Conservation (phyloP, 805 yeast species). For the Priceomyces haplophilus region DNA sequence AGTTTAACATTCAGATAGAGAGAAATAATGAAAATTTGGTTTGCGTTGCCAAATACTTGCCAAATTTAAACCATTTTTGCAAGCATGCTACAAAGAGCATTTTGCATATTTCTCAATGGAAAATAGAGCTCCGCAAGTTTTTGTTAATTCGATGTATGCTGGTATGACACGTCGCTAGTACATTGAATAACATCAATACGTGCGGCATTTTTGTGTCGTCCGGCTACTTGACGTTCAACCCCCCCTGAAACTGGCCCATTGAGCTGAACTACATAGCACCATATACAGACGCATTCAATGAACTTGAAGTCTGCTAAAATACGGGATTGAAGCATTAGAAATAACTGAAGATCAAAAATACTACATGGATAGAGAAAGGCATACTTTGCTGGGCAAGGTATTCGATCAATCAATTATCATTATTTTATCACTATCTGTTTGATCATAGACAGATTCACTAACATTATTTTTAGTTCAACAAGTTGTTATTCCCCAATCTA, state of each 20-base stretch:
- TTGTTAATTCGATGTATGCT: neutral
- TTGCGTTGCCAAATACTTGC: neutral
- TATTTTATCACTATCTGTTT: conserved; percentile 1
- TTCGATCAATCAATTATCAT: neutral
- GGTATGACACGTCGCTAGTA: neutral
- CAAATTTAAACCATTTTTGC: neutral
- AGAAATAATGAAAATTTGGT: conserved; percentile 1
- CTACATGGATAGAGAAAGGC: too few species aligned
- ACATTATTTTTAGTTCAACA: conserved; percentile 71
- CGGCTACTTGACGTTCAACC: too few species aligned
- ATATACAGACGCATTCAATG: too few species aligned
- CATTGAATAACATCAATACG: neutral
- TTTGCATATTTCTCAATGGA: neutral
- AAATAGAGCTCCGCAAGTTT: neutral
- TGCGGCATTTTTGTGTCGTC: too few species aligned
- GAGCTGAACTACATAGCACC: too few species aligned
- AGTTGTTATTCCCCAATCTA: conserved; percentile 96
- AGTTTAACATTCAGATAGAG: conserved; percentile 4
- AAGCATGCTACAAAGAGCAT: neutral
- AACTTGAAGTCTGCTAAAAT: too few species aligned
- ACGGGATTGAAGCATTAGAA: too few species aligned
- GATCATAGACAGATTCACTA: conserved; percentile 16
- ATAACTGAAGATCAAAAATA: too few species aligned
- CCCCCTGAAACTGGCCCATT: too few species aligned
- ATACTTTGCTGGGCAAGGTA: too few species aligned